These are phyloP conservation scores for Gossypium arboreum DNA, from an alignment of 345 rosid genomes.

Conservation along the genomic window DNA sequence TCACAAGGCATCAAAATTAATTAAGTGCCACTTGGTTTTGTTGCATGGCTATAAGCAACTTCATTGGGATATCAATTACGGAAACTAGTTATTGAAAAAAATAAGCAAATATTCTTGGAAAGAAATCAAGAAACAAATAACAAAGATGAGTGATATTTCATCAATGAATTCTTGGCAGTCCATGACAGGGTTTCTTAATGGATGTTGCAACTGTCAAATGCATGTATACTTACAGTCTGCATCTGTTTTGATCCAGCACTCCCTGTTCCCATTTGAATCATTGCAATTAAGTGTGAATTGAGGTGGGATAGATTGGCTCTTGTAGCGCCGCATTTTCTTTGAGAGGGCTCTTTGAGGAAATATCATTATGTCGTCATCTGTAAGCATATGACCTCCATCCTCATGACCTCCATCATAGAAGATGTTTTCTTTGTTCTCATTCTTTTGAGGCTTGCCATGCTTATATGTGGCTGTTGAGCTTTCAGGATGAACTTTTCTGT, in stretches of 20 bases:
- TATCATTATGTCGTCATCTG: slow-evolving; percentile 41
- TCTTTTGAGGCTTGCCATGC: slow-evolving; percentile 34
- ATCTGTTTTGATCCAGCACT: slow-evolving; percentile 80
- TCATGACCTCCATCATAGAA: slow-evolving; percentile 22
- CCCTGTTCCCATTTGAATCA: slow-evolving; percentile 61
- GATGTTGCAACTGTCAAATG: neutral
- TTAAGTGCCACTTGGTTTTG: neutral
- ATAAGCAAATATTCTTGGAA: neutral
- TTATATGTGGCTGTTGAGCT: slow-evolving; percentile 38
- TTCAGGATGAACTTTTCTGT: slow-evolving; percentile 80
- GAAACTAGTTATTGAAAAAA: neutral
- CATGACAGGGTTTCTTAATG: neutral
- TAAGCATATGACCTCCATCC: slow-evolving; percentile 32
- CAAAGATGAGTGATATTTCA: neutral
- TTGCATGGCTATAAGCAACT: neutral
- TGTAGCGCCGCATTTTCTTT: slow-evolving; percentile 35
- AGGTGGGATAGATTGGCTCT: slow-evolving; percentile 50
- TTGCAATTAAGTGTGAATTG: slow-evolving; percentile 31
- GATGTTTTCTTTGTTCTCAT: slow-evolving; percentile 34
- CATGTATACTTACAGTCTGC: slow-evolving; percentile 63
- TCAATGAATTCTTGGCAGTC: neutral
- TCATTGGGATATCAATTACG: neutral
- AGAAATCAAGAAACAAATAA: neutral
- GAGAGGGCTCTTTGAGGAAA: slow-evolving; percentile 34
- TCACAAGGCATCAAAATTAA: neutral